Evolutionary conservation across 176 grass and related monocot genomes (phyloP).

Genomic region (Leersia perrieri): DNA sequence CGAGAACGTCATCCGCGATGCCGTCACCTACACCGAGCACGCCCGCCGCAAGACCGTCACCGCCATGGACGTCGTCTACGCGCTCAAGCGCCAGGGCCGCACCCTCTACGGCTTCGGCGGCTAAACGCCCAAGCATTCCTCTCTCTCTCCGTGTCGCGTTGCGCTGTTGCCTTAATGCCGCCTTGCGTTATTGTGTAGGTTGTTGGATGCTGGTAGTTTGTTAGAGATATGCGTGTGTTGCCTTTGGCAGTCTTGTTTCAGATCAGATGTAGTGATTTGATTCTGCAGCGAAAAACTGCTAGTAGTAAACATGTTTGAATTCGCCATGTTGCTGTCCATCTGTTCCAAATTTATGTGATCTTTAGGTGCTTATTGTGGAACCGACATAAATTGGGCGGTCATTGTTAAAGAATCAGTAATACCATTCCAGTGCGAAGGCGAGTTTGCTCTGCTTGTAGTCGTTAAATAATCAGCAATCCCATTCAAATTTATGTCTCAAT

Average conservation of each 20-base stretch:
- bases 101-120: conserved; percentile 48
- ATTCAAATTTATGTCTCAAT: too few species aligned
- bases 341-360: background rate
- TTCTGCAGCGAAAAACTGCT: background rate
- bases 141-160: background rate
- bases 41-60: conserved; percentile 86
- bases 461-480: too few species aligned
- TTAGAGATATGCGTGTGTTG: too few species aligned
- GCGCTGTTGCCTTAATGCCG: too few species aligned
- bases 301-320: background rate
- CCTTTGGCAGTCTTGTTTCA: too few species aligned
- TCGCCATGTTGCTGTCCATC: background rate
- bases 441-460: too few species aligned
- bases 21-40: conserved; percentile 89
- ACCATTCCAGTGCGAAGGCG: too few species aligned
- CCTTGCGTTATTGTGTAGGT: background rate
- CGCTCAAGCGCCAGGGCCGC: conserved; percentile 84
- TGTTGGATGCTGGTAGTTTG: background rate
- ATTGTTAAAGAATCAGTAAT: too few species aligned
- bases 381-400: too few species aligned
- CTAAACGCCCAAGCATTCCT: too few species aligned
- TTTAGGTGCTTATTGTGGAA: background rate
- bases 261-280: background rate
- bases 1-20: conserved; percentile 85
- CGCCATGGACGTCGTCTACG: conserved; percentile 88